Evolutionary conservation across 1,284 basidiomycete species (phyloP).

Genomic region (Pseudozyma pruni): DNA sequence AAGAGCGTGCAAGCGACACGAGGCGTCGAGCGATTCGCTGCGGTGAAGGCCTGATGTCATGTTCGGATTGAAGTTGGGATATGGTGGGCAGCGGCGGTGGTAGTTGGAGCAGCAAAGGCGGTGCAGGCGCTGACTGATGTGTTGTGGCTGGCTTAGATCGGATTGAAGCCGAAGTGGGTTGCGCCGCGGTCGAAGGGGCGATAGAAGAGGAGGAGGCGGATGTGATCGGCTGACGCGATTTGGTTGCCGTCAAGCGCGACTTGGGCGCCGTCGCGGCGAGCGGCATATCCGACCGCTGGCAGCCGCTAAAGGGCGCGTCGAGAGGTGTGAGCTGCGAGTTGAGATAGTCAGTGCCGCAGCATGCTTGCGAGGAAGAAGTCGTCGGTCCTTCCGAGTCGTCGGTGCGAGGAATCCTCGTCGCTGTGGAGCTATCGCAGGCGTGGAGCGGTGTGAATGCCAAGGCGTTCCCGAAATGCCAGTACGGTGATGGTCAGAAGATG

Average conservation of each 20-base stretch:
- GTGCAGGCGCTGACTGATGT: slow-evolving; percentile 8
- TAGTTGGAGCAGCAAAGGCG: slow-evolving; percentile 13
- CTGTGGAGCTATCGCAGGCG: too few relatives aligned
- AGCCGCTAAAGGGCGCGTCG: too few relatives aligned
- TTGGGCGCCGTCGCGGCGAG: slow-evolving; percentile 30
- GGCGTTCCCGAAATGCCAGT: too few relatives aligned
- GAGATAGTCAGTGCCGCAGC: background rate
- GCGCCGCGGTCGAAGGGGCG: too few relatives aligned
- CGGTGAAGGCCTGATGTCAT: slow-evolving; percentile 15
- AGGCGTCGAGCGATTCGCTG: slow-evolving; percentile 35
- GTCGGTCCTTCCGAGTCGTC: background rate
- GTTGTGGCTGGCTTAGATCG: slow-evolving; percentile 7
- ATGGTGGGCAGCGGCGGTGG: slow-evolving; percentile 41
- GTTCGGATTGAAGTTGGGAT: slow-evolving; percentile 12
- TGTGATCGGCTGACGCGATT: slow-evolving; percentile 28
- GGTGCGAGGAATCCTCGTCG: background rate
- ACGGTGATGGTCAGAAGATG: too few relatives aligned
- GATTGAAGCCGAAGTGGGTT: slow-evolving; percentile 15
- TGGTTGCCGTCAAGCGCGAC: slow-evolving; percentile 30
- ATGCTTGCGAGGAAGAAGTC: background rate
- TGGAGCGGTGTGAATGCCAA: too few relatives aligned
- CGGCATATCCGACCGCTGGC: slow-evolving; percentile 26
- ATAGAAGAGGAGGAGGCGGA: slow-evolving; percentile 21
- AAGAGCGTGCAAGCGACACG: slow-evolving; percentile 35
- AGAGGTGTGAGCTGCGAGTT: too few relatives aligned